These are phyloP conservation scores for Neonectria punicea DNA, from an alignment of 2,329 filamentous ascomycete species.

Conservation along the genomic window DNA sequence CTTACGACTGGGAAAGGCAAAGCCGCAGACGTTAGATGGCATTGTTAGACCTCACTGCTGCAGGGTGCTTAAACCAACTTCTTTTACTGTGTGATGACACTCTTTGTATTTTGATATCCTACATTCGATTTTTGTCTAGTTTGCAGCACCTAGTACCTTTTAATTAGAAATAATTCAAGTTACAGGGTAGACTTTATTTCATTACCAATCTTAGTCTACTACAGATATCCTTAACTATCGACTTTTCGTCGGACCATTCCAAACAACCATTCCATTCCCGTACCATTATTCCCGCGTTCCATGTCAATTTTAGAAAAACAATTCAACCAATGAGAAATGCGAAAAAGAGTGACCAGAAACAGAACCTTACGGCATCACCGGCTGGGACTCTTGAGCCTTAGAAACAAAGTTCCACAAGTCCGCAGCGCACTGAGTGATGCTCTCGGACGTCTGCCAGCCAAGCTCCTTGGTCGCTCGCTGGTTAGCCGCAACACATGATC, in stretches of 20 bases:
- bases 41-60: too few species aligned
- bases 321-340: background rate
- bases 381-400: background rate
- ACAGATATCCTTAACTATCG: background rate
- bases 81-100: too few species aligned
- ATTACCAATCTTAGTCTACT: background rate
- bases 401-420: constrained; percentile 30
- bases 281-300: background rate
- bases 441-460: constrained; percentile 48
- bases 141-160: too few species aligned
- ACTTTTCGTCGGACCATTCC: too few species aligned
- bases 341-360: background rate
- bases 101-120: too few species aligned
- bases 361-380: background rate
- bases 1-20: too few species aligned
- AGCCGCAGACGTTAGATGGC: too few species aligned
- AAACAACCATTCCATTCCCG: too few species aligned
- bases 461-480: constrained; percentile 53
- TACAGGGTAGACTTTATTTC: too few species aligned
- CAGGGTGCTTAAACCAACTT: too few species aligned
- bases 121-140: too few species aligned
- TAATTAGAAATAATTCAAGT: too few species aligned
- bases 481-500: constrained; percentile 54
- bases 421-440: constrained; percentile 24
- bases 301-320: background rate